These are phyloP conservation scores for Ustilago shanxiensis DNA, from an alignment of 1,284 basidiomycete species.

Conservation along the genomic window DNA sequence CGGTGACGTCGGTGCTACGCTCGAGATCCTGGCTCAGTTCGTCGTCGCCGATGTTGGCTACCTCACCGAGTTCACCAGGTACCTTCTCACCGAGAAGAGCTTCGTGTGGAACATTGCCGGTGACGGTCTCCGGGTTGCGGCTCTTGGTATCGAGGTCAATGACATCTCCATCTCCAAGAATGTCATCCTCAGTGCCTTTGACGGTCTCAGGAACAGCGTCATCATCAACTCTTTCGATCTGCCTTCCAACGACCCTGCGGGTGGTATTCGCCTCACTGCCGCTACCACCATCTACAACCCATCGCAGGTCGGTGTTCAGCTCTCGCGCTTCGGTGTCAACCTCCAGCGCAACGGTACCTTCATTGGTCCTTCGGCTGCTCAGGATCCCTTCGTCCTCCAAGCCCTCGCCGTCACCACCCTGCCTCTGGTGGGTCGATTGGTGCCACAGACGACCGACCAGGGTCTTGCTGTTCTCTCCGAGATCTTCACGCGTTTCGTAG, in stretches of 20 bases:
- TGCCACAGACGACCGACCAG: conserved; percentile 75
- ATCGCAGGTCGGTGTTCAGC: conserved; percentile 81
- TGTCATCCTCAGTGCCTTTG: conserved; percentile 81
- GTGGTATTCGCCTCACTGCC: conserved; percentile 80
- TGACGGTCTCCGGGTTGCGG: conserved; percentile 76
- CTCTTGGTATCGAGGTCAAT: conserved; percentile 72
- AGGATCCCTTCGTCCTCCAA: conserved; percentile 74
- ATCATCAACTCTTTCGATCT: conserved; percentile 80
- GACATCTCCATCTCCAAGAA: conserved; percentile 76
- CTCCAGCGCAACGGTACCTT: conserved; percentile 75
- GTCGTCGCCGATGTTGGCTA: conserved; percentile 76
- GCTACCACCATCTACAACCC: conserved; percentile 78
- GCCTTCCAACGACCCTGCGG: conserved; percentile 79
- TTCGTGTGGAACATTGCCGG: conserved; percentile 82
- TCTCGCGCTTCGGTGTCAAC: conserved; percentile 77
- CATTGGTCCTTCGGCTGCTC: conserved; percentile 77
- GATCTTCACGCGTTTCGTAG: conserved; percentile 81
- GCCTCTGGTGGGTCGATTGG: conserved; percentile 77
- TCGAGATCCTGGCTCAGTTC: conserved; percentile 76
- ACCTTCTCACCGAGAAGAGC: conserved; percentile 77
- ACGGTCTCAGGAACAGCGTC: conserved; percentile 78
- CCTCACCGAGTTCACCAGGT: conserved; percentile 79
- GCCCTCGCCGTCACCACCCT: conserved; percentile 76
- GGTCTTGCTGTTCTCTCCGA: conserved; percentile 77
- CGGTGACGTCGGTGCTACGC: conserved; percentile 77